A percentile compares a stretch with the other conserved stretches of the same genome.
Conservation (phyloP, 2,329 filamentous ascomycete genomes). For the Leptographium galeiforme region DNA sequence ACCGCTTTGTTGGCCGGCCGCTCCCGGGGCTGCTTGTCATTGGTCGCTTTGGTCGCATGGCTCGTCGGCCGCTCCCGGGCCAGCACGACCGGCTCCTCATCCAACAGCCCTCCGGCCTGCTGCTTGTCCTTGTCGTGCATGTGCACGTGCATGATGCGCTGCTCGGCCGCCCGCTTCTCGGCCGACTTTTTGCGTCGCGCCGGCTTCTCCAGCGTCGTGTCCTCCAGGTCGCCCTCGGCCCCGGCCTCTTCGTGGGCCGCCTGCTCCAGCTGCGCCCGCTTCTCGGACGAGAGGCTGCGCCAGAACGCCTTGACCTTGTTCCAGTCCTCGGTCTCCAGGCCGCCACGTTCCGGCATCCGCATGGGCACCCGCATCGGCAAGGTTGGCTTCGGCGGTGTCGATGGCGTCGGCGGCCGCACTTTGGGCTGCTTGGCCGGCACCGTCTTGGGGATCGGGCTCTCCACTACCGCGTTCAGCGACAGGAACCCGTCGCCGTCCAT, state of each 20-base stretch:
- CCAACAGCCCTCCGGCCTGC: background rate
- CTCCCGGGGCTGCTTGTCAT: too few relatives aligned
- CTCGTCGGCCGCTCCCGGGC: background rate
- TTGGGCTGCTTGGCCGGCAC: background rate
- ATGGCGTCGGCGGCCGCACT: background rate
- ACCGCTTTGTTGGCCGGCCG: too few relatives aligned
- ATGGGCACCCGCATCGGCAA: background rate
- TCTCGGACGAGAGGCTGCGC: slow-evolving; percentile 50
- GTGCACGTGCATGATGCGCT: slow-evolving; percentile 20
- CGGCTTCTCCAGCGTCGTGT: slow-evolving; percentile 20
- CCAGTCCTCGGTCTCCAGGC: slow-evolving; percentile 39
- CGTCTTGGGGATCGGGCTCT: slow-evolving; percentile 31
- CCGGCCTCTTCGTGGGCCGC: slow-evolving; percentile 42
- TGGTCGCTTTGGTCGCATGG: background rate
- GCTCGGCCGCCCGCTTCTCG: slow-evolving; percentile 27
- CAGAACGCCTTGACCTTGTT: slow-evolving; percentile 56
- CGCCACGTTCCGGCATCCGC: background rate
- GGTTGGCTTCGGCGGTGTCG: background rate
- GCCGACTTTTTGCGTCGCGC: slow-evolving; percentile 25
- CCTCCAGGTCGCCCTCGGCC: slow-evolving; percentile 30
- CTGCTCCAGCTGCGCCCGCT: slow-evolving; percentile 46
- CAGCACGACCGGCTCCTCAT: too few relatives aligned
- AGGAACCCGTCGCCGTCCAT: slow-evolving; percentile 53
- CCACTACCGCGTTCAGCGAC: slow-evolving; percentile 60
- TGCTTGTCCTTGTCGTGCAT: background rate